Conservation (phyloP, 148 eudicot genomes). For the Hydrangea macrophylla region DNA sequence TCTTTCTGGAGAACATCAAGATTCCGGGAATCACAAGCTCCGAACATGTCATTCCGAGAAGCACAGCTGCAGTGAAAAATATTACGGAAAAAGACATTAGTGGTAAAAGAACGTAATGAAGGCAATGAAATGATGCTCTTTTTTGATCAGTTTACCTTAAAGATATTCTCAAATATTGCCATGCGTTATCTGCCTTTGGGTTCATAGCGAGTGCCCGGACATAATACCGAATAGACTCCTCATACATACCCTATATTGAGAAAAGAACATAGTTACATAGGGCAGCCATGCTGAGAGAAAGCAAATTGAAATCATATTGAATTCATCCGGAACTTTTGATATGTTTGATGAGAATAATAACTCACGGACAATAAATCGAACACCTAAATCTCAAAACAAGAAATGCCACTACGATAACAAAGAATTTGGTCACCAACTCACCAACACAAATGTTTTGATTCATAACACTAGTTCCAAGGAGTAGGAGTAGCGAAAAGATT, state of each 20-base stretch:
- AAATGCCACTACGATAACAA: too few relatives aligned
- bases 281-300: neutral
- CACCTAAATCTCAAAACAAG: neutral
- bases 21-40: slow-evolving; percentile 84
- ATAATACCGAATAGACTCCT: slow-evolving; percentile 91
- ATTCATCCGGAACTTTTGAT: neutral
- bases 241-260: slow-evolving; percentile 63
- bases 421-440: too few relatives aligned
- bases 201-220: slow-evolving; percentile 94
- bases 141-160: slow-evolving; percentile 49
- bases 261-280: neutral
- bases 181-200: slow-evolving; percentile 98
- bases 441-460: too few relatives aligned
- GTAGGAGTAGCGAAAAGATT: too few relatives aligned
- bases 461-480: too few relatives aligned
- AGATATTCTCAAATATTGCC: slow-evolving; percentile 95
- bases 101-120: neutral
- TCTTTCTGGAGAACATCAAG: slow-evolving; percentile 88
- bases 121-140: neutral
- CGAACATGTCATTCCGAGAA: slow-evolving; percentile 85
- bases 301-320: neutral
- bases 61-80: slow-evolving; percentile 57
- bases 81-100: neutral
- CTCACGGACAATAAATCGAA: neutral
- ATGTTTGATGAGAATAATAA: neutral